phyloP scores from a whole-genome alignment of 768 basidiomycete species.

The Termitomyces sp. region DNA sequence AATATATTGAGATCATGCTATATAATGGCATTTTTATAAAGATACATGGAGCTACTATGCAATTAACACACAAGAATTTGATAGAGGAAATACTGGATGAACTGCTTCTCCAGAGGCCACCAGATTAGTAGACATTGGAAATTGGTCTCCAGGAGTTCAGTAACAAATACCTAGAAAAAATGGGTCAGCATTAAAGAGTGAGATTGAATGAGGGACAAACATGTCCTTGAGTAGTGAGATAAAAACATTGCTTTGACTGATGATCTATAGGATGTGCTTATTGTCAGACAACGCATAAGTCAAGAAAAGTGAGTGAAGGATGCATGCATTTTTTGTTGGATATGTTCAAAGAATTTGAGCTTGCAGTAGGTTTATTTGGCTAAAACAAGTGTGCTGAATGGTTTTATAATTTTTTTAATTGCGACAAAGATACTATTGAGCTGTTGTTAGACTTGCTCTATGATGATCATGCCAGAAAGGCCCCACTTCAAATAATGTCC shows the following conservation, averaged over 20 bases:
- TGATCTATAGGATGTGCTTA: constrained; percentile 56
- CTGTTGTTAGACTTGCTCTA: constrained; percentile 28
- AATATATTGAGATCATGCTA: constrained; percentile 98
- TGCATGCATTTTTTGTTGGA: constrained; percentile 94
- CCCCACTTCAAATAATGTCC: constrained; percentile 90
- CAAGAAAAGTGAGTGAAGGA: not conserved
- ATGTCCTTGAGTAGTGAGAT: constrained; percentile 98
- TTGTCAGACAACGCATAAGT: not conserved
- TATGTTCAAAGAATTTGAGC: constrained; percentile 96
- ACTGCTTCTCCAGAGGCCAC: constrained; percentile 97
- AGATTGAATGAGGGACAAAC: constrained; percentile 39
- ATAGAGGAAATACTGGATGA: constrained; percentile 99
- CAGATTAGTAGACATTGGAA: constrained; percentile 95
- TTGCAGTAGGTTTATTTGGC: constrained; percentile 97
- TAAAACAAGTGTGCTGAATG: constrained; percentile 97
- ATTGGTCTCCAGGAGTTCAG: constrained; percentile 96
- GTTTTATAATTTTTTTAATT: constrained; percentile 99
- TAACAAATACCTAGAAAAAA: constrained; percentile 85
- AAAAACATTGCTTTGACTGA: constrained; percentile 97
- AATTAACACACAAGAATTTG: constrained; percentile 78
- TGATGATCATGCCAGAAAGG: not conserved
- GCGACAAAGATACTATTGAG: constrained; percentile 91
- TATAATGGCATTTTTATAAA: constrained; percentile 1
- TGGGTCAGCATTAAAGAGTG: constrained; percentile 3
- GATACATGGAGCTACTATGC: not conserved